Evolutionary conservation across 257 asterid genomes (phyloP).

Genomic region (Handroanthus guayacan): DNA sequence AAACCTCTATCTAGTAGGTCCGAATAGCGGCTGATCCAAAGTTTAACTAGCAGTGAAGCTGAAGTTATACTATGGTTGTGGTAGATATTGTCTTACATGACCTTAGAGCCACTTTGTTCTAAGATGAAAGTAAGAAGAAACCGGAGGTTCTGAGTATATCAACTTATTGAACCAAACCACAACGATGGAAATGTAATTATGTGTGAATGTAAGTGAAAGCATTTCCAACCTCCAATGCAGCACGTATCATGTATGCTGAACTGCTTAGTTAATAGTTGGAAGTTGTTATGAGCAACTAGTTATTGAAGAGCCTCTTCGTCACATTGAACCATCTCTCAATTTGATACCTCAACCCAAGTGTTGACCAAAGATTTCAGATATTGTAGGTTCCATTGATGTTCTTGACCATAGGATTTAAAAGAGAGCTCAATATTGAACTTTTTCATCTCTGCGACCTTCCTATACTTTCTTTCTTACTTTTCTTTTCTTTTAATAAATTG

Average conservation of each 20-base stretch:
- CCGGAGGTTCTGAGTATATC: neutral
- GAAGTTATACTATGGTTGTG: slow-evolving; percentile 12
- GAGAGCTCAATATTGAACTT: neutral
- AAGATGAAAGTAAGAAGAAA: neutral
- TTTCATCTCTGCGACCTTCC: neutral
- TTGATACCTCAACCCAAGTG: neutral
- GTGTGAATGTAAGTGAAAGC: neutral
- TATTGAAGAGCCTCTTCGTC: neutral
- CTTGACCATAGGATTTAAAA: neutral
- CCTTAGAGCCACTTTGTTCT: slow-evolving; percentile 12
- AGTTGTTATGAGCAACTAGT: slow-evolving; percentile 2
- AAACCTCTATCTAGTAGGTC: slow-evolving; percentile 17
- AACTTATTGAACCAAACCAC: neutral
- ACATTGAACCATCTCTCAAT: neutral
- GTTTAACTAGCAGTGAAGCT: slow-evolving; percentile 12
- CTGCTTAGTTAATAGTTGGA: slow-evolving; percentile 2
- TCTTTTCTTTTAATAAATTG: neutral
- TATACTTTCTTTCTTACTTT: neutral
- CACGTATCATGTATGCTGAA: neutral
- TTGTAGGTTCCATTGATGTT: neutral
- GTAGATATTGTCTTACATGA: slow-evolving; percentile 17
- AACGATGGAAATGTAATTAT: neutral
- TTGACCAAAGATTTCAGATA: neutral
- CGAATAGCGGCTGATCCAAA: neutral
- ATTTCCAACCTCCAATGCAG: neutral